Base-by-base conservation (phyloP, 805 yeast genomes). In the Pichia deserticola region DNA sequence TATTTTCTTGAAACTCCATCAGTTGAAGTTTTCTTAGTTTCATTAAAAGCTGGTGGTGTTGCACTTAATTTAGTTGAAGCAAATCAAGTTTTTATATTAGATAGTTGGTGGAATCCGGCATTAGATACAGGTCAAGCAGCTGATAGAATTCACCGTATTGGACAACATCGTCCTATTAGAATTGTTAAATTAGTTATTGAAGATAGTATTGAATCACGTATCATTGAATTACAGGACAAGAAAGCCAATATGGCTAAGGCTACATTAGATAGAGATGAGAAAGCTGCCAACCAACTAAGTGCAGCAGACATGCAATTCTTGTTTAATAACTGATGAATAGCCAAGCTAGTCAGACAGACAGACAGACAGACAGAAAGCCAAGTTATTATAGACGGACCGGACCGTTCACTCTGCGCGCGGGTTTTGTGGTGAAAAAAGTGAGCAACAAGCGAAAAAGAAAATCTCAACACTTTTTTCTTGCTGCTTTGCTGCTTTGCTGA, bases 71-170 rank as follows among this genome's bases (percentile, higher is more conserved):
- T 93, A 55, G 92, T 97, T 61, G 99, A 95, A 61, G 98, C 99
- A 0, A 89, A 95, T 3, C 98, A 92, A 61, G 98, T 93, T 43
- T 93, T 93, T 58, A 75, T 93, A 42, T 74, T 93, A 73, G 99
- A 93, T 60, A 98, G 98, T 36, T 93, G 99, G 99, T 93, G 99
- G 98, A 95, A 93, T 64, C 98, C 98, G 1, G 86, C 95, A 57
- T 93, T 92, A 7, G 99, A 93, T 65, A 93, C 97, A 89, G 68
- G 68, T 3, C 99, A 93, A 66, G 84, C 95, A 45, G 96, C 96
- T 67, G 99, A 93, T 67, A 81, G 99, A 70, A 97, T 93, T 27
- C 98, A 93, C 68, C 81, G 99, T 69, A 93, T 93, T 54, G 97
- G 98, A 6, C 99, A 93, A 65, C 86, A 78, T 59, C 71, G 99